Conservation (phyloP, 805 yeast species). For the Saccharomyces kudriavzevii region DNA sequence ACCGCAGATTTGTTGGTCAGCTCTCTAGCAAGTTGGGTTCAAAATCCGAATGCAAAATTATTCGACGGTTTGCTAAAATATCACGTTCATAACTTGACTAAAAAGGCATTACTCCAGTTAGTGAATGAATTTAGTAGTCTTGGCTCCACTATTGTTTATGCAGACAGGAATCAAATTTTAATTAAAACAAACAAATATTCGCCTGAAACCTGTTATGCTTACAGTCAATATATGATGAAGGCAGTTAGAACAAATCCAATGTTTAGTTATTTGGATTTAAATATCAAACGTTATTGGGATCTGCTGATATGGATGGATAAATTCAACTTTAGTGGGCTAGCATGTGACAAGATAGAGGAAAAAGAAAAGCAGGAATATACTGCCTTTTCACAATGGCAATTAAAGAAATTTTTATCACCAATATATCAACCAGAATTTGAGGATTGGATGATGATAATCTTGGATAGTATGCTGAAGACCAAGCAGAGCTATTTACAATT, state of each 20-base stretch:
- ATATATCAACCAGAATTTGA: conserved; percentile 76
- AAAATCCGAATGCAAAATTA: conserved; percentile 59
- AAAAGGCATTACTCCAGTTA: conserved; percentile 72
- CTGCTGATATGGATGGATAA: conserved; percentile 92
- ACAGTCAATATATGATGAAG: conserved; percentile 73
- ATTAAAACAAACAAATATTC: conserved; percentile 66
- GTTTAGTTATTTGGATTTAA: conserved; percentile 73
- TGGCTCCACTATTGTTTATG: conserved; percentile 75
- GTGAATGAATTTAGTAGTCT: conserved; percentile 65
- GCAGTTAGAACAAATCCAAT: conserved; percentile 73
- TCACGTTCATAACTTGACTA: conserved; percentile 80
- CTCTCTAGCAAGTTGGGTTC: conserved; percentile 79
- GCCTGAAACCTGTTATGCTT: conserved; percentile 85
- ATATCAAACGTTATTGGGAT: conserved; percentile 81
- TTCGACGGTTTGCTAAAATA: conserved; percentile 76
- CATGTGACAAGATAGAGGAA: conserved; percentile 34
- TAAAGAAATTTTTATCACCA: conserved; percentile 62
- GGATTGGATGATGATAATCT: conserved; percentile 73
- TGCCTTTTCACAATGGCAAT: conserved; percentile 66
- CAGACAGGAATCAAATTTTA: conserved; percentile 67
- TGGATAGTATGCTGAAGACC: conserved; percentile 57
- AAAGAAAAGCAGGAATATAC: conserved; percentile 32
- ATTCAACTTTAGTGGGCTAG: conserved; percentile 73
- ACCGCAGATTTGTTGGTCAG: conserved; percentile 82
- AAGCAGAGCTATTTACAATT: conserved; percentile 33